Base-by-base conservation (phyloP, 345 rosid genomes). In the Arabidopsis thaliana region DNA sequence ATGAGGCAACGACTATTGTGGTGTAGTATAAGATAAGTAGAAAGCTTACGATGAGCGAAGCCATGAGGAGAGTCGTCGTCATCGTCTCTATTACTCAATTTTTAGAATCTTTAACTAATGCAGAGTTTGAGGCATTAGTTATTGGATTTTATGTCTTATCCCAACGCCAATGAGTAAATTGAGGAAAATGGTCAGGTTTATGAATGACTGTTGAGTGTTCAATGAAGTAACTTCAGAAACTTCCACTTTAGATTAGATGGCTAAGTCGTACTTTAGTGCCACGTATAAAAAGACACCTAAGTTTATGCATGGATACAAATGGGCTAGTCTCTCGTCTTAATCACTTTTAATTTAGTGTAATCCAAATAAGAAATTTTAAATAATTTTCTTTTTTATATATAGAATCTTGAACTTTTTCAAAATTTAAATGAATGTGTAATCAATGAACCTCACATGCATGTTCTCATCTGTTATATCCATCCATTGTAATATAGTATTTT, bases 11-110 rank as follows among this genome's bases (percentile, higher is more conserved):
- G 24, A 28, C 6, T 10, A 40, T 40, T 0, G 8, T 13, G 12
- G 44, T 71, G 20, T 10, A 24, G 72, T 11, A 56, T 2, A 77
- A 11, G 38, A 42, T 34, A 24, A 77, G 44, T n/a, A 56, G 59
- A 28, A 70, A 62, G 28, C 63, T 52, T 72, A 55, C 13, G 44
- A 52, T 40, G n/a, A 72, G 62, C 25, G 69, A 62, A 72, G 76
- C 59, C 76, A 72, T 72, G 6, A 22, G 59, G 40, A 59, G 30
- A 59, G 20, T n/a, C 32, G 1, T 30, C 8, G 59, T 34, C 13
- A 40, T 34, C 6, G 41, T 50, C 40, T 68, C 73, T 56, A 9
- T 44, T 1, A 44, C 20, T 44, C 16, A 16, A 44, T 44, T 14
- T 12, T 13, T 44, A 13, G 14, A 44, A 14, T 44, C 7, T 41